Evolutionary conservation across 2,329 filamentous ascomycete genomes (phyloP).

Genomic region (Colletotrichum abscissum): DNA sequence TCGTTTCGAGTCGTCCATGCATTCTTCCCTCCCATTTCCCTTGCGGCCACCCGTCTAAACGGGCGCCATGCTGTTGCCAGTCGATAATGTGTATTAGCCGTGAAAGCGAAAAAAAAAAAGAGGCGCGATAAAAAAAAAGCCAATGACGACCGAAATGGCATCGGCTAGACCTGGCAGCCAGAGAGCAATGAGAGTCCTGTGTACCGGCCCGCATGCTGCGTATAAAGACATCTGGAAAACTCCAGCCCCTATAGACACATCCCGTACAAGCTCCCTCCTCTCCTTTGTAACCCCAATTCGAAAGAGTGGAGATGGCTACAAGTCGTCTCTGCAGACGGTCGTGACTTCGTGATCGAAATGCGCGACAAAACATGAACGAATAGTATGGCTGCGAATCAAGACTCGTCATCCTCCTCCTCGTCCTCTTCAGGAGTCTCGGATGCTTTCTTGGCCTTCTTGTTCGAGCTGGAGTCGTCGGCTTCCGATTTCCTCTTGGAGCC

Average conservation of each 20-base stretch:
- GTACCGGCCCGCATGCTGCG: constrained; percentile 32
- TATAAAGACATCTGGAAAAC: constrained; percentile 18
- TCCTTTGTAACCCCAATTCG: constrained; percentile 26
- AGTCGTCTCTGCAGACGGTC: constrained; percentile 40
- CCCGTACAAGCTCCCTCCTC: constrained; percentile 2
- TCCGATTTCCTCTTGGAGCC: constrained; percentile 73
- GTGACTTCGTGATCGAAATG: constrained; percentile 48
- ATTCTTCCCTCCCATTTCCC: constrained; percentile 50
- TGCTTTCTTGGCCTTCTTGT: constrained; percentile 70
- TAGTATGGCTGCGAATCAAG: constrained; percentile 32
- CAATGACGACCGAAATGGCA: neutral
- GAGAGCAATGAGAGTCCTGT: constrained; percentile 36
- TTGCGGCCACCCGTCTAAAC: constrained; percentile 42
- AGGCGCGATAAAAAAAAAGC: constrained; percentile 14
- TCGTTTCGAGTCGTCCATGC: constrained; percentile 57
- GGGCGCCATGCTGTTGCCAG: constrained; percentile 52
- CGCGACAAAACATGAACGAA: constrained; percentile 43
- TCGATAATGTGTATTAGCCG: constrained; percentile 48
- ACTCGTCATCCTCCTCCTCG: constrained; percentile 56
- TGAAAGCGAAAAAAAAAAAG: constrained; percentile 24
- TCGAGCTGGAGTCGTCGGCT: constrained; percentile 56
- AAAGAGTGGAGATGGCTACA: constrained; percentile 26
- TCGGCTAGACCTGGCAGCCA: constrained; percentile 26
- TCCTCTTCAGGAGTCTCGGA: constrained; percentile 48
- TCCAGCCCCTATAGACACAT: constrained; percentile 31